Evolutionary conservation across 441 rosid species (phyloP), one percentile per base, ranked within the genome.

Genomic region (Francoa sonchifolia): DNA sequence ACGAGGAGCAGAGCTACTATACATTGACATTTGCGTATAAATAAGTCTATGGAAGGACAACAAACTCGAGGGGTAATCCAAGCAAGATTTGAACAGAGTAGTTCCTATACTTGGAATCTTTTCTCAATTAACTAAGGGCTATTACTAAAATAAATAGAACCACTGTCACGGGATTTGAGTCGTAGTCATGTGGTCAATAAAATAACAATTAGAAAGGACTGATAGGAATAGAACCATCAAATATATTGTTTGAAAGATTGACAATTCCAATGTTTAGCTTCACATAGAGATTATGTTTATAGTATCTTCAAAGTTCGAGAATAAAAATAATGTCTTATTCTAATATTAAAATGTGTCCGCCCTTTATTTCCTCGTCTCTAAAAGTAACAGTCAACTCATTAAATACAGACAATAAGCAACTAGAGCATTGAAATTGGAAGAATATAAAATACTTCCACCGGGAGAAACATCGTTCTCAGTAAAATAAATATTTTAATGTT

Each of bases 201-300:
- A 50, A 28, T 44, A 48, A 22, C 12, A 39, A 44, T 8, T 19
- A 44, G 25, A 22, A 34, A 17, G 42, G 23, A 61, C 58, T 64
- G 47, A 67, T 43, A 13, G 80, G 84, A 74, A 69, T 62, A 69
- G 86, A 81, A 71, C 71, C 75, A 73, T 66, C 78, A 69, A 58
- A 76, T 44, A 17, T 11, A 38, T 61, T 58, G 41, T 82, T 79
- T 72, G 71, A 42, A 63, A 50, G 61, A 56, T 52, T 63, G 67
- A 47, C 39, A 50, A 38, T 45, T 54, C 46, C 74, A 48, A 68
- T 43, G 53, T 22, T 9, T 37, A 27, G 43, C 43, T 19, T 35
- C 32, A 15, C 6, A 29, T 39, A 48, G 18, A 42, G 37, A 42
- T 11, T 25, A 47, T 31, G 54, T 3, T 41, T 28, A 20, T 1